Conservation (phyloP, 345 rosid species). For the Salix purpurea region DNA sequence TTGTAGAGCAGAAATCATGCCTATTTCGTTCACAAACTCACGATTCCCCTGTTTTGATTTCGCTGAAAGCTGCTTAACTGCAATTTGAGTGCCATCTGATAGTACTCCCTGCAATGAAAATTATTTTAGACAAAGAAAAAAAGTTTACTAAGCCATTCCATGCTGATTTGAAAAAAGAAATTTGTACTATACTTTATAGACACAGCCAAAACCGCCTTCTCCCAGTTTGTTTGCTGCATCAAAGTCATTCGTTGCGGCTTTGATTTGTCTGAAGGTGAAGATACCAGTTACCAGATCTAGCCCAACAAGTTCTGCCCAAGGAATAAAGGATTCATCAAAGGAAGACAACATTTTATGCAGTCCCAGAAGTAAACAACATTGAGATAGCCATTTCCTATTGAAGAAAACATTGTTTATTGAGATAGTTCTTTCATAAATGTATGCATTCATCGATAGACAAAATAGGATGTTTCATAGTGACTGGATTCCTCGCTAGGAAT, state of each 20-base stretch:
- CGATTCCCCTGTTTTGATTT: conserved; percentile 59
- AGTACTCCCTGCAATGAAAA: conserved; percentile 36
- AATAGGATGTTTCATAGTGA: too few relatives aligned
- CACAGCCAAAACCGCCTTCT: conserved; percentile 73
- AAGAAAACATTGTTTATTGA: too few relatives aligned
- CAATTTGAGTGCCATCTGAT: conserved; percentile 46
- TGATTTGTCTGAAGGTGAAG: conserved; percentile 47
- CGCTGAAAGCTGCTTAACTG: conserved; percentile 47
- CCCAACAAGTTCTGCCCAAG: conserved; percentile 34
- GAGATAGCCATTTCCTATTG: too few relatives aligned
- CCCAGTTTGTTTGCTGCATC: conserved; percentile 48
- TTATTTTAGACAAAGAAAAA: not conserved
- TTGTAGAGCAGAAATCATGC: conserved; percentile 52
- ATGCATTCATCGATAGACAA: too few relatives aligned
- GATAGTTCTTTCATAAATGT: too few relatives aligned
- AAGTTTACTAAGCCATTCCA: not conserved
- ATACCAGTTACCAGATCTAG: conserved; percentile 37
- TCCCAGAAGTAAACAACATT: too few relatives aligned
- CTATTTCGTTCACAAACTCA: conserved; percentile 55
- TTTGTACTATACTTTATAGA: conserved; percentile 40
- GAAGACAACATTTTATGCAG: too few relatives aligned
- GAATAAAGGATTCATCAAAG: not conserved
- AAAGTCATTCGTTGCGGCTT: conserved; percentile 51
- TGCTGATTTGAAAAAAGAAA: not conserved
- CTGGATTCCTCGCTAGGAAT: not conserved